Evolutionary conservation across 1,139 yeast genomes (phyloP).

Genomic region (Candida sanyaensis): DNA sequence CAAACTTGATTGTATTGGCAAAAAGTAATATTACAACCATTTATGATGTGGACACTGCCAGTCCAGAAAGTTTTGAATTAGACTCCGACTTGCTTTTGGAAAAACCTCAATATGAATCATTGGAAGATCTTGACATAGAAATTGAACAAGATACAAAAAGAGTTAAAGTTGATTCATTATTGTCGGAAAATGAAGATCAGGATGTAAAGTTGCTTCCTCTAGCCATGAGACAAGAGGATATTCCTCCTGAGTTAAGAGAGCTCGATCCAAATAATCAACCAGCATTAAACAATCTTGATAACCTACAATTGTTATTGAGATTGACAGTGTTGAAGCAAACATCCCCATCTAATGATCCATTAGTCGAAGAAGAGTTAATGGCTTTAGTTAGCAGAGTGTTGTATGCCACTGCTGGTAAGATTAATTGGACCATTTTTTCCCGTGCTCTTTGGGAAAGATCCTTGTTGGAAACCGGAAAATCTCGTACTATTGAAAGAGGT

Average conservation of each 20-base stretch:
- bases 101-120: constrained; percentile 64
- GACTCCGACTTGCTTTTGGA: constrained; percentile 83
- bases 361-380: constrained; percentile 79
- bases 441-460: constrained; percentile 92
- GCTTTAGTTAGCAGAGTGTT: constrained; percentile 76
- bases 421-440: constrained; percentile 80
- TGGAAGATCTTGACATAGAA: constrained; percentile 51
- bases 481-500: constrained; percentile 92
- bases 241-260: constrained; percentile 55
- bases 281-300: constrained; percentile 66
- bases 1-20: constrained; percentile 82
- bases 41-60: constrained; percentile 18
- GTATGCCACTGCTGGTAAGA: constrained; percentile 45
- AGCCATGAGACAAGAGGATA: constrained; percentile 58
- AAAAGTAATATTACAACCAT: constrained; percentile 44
- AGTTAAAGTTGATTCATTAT: constrained; percentile 38
- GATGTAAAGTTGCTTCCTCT: constrained; percentile 54
- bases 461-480: constrained; percentile 72
- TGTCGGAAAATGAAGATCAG: constrained; percentile 26
- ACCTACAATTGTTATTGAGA: constrained; percentile 68
- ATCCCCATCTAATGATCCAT: constrained; percentile 67
- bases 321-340: constrained; percentile 66
- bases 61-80: constrained; percentile 59
- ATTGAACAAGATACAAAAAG: constrained; percentile 37
- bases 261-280: constrained; percentile 88